Conservation (phyloP, 2,329 filamentous ascomycete species). For the Hypoxylon sp. region DNA sequence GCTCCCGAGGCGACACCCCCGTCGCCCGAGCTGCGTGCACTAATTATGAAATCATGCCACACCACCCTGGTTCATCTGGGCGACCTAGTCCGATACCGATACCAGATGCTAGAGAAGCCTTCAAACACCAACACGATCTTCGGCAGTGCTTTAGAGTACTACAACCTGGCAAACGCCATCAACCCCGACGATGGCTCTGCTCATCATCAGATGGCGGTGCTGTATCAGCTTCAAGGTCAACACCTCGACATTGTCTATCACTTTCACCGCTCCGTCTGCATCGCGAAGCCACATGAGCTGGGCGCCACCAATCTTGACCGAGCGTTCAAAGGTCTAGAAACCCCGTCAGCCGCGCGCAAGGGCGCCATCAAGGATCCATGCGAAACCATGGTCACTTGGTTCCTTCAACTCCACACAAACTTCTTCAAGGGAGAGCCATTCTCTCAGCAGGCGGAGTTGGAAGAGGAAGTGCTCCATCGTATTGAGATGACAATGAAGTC, state of each 20-base stretch:
- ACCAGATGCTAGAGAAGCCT: conserved; percentile 72
- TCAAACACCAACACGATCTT: conserved; percentile 73
- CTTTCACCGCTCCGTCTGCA: conserved; percentile 82
- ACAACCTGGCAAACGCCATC: conserved; percentile 80
- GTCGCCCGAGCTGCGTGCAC: conserved; percentile 59
- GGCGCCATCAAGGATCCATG: conserved; percentile 60
- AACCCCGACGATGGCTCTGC: conserved; percentile 81
- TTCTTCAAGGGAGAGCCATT: conserved; percentile 83
- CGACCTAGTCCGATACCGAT: conserved; percentile 87
- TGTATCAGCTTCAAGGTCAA: conserved; percentile 79
- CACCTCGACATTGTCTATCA: conserved; percentile 89
- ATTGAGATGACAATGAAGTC: conserved; percentile 77
- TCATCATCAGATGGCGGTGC: conserved; percentile 90
- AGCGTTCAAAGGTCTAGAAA: conserved; percentile 71
- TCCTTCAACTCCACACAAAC: conserved; percentile 84
- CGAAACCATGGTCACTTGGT: conserved; percentile 78
- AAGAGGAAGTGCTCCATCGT: conserved; percentile 84
- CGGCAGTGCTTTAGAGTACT: conserved; percentile 83
- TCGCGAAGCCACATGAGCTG: conserved; percentile 76
- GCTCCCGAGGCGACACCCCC: conserved; percentile 54
- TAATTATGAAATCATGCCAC: conserved; percentile 79
- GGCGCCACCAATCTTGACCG: conserved; percentile 80
- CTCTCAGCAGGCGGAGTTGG: conserved; percentile 78
- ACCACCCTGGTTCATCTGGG: conserved; percentile 85
- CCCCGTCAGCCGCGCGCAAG: conserved; percentile 47